These are phyloP conservation scores for Isoetes taiwanensis DNA, from an alignment of 75 land plant genomes.

Conservation along the genomic window DNA sequence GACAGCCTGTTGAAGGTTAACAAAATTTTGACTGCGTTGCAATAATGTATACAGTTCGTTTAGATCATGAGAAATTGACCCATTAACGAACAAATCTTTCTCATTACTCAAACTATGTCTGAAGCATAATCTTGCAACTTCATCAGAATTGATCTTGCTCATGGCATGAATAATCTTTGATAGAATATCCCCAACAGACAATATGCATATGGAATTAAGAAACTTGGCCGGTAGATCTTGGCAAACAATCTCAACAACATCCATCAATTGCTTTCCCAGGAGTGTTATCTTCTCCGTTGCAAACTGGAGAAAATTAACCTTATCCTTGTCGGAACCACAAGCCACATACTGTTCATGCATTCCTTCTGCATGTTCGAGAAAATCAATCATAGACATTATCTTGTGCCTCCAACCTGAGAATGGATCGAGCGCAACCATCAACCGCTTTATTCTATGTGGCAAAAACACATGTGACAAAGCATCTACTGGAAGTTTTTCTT, in stretches of 20 bases:
- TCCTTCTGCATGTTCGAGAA: too few species aligned
- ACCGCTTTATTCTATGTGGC: slow-evolving; percentile 37
- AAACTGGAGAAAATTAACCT: background rate
- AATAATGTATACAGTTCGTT: background rate
- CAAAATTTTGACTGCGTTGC: background rate
- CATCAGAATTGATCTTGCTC: background rate
- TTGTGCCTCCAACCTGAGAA: slow-evolving; percentile 31
- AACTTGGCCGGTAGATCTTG: slow-evolving; percentile 10
- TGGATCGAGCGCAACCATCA: slow-evolving; percentile 9
- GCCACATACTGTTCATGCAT: background rate
- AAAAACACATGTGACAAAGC: slow-evolving; percentile 38
- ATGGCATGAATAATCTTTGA: background rate
- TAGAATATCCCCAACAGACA: background rate
- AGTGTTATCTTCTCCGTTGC: background rate
- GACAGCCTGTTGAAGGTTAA: background rate
- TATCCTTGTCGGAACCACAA: background rate
- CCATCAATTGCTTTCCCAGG: slow-evolving; percentile 9
- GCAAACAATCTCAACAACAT: slow-evolving; percentile 2
- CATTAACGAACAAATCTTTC: background rate
- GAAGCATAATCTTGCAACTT: background rate
- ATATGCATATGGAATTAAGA: background rate
- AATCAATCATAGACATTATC: slow-evolving; percentile 20
- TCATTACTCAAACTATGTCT: background rate
- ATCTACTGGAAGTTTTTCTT: slow-evolving; percentile 36
- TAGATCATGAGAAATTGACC: background rate